Evolutionary conservation across 257 asterid genomes (phyloP), one percentile per base, ranked within the genome.

Genomic region (Nicotiana paniculata): DNA sequence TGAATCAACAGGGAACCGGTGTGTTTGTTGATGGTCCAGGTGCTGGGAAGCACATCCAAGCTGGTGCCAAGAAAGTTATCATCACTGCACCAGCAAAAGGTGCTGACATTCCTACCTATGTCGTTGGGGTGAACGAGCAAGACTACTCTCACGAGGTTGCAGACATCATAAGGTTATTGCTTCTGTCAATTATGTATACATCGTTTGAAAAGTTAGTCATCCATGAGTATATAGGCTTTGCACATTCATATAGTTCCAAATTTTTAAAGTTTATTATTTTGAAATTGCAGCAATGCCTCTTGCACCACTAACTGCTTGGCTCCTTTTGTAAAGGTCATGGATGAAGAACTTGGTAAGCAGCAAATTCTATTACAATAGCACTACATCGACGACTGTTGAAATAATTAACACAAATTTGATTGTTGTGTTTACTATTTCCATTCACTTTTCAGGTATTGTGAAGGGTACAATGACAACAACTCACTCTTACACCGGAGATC

Each of bases 381-480:
- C 28, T 51, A 37, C 69, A 15, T 16, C 4, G 37, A 2, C 7
- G 1, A 16, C 0, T n/a, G 54, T 64, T 37, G 4, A 17, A 17
- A 58, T 58, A 1, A 58, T 58, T 58, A 18, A 11, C 9, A 26
- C 4, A 26, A 51, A 0, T 0, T 62, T 30, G 62, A 18, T 59
- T 43, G 2, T 9, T 43, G 30, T 10, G 17, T 26, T 28, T 0
- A 32, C 28, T 37, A 80, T 63, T 24, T 17, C n/a, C 53, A 2
- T 81, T 69, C 28, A 37, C 43, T 81, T 81, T 85, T 81, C 90
- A 93, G 99, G 99, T 51, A 95, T 95, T 84, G 98, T 90, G 62
- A 95, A 95, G 91, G 99, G 98, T 74, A 95, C 97, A 57, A 95
- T 95, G 99, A 95, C 99, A 53, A 95, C 97, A 64, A 95, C 99